A percentile compares a stretch with the other conserved stretches of the same genome.
Conservation (phyloP, 2,329 filamentous ascomycete genomes). For the Hypoxylon sp. region DNA sequence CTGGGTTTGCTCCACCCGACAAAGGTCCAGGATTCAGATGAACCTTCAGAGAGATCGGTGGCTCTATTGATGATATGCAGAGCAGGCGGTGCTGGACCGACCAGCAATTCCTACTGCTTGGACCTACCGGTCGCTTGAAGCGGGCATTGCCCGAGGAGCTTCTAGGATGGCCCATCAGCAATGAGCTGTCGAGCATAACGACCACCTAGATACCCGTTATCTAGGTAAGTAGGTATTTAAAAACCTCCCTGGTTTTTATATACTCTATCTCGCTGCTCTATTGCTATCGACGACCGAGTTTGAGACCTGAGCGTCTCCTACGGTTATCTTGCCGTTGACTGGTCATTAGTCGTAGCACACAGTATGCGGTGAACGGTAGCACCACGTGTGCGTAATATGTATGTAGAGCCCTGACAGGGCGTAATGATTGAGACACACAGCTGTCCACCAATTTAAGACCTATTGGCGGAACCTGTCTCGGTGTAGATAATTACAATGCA, state of each 20-base stretch:
- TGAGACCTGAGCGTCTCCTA: not conserved
- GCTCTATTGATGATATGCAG: not conserved
- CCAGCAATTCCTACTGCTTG: not conserved
- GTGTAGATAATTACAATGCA: slow-evolving; percentile 2
- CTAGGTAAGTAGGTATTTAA: slow-evolving; percentile 1
- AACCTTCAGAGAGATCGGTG: not conserved
- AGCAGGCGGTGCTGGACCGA: not conserved
- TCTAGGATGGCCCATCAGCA: not conserved
- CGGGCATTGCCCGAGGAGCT: not conserved
- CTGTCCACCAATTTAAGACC: not conserved
- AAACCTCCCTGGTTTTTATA: not conserved
- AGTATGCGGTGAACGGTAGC: slow-evolving; percentile 1
- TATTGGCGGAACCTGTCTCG: not conserved
- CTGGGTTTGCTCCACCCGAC: slow-evolving; percentile 27
- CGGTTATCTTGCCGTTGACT: not conserved
- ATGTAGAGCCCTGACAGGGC: slow-evolving; percentile 10
- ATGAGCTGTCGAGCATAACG: not conserved
- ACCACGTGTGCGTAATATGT: slow-evolving; percentile 6
- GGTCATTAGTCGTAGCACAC: slow-evolving; percentile 1
- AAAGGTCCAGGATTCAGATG: not conserved
- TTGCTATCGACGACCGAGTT: not conserved
- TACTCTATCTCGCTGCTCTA: not conserved
- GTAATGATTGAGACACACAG: slow-evolving; percentile 21
- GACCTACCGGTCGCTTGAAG: not conserved
- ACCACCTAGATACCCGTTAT: not conserved